Percentiles rank a stretch among this genome's conserved stretches.
These are phyloP conservation scores for Colletotrichum trifolii DNA, from an alignment of 2,329 filamentous ascomycete genomes.

Conservation along the genomic window DNA sequence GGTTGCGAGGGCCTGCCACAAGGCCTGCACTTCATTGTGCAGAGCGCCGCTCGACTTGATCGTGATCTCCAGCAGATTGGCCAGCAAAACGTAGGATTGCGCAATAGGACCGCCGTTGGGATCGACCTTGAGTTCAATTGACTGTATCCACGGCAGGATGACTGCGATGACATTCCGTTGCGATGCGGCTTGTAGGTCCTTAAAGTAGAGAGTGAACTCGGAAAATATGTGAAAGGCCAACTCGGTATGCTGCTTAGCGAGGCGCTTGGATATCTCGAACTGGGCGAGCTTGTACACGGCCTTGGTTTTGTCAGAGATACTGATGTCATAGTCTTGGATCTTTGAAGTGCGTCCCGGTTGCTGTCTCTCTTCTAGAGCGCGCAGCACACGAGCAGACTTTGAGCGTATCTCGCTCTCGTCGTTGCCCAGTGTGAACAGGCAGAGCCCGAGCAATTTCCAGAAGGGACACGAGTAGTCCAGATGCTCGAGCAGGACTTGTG, in stretches of 20 bases:
- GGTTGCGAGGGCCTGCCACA: constrained; percentile 96
- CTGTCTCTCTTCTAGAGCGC: constrained; percentile 84
- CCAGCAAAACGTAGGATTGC: constrained; percentile 92
- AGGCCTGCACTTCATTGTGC: constrained; percentile 95
- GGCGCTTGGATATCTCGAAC: constrained; percentile 92
- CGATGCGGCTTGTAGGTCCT: constrained; percentile 81
- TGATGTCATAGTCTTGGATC: constrained; percentile 97
- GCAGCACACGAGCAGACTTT: constrained; percentile 84
- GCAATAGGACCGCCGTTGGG: constrained; percentile 91
- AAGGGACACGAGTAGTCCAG: constrained; percentile 86
- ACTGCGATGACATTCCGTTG: constrained; percentile 95
- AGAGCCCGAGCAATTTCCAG: constrained; percentile 90
- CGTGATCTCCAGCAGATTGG: constrained; percentile 95
- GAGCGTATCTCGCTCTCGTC: constrained; percentile 89
- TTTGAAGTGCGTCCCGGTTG: constrained; percentile 81
- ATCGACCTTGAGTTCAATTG: constrained; percentile 90
- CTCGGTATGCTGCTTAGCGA: constrained; percentile 89
- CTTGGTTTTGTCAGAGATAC: constrained; percentile 97
- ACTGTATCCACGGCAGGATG: constrained; percentile 95
- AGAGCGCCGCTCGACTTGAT: constrained; percentile 89
- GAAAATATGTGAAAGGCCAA: constrained; percentile 95
- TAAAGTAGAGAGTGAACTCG: constrained; percentile 94
- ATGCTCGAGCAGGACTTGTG: constrained; percentile 85
- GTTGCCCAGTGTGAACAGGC: constrained; percentile 92
- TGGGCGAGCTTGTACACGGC: constrained; percentile 98